These are phyloP conservation scores for Wickerhamiella spandovensis DNA, from an alignment of 805 yeast species.

Conservation along the genomic window DNA sequence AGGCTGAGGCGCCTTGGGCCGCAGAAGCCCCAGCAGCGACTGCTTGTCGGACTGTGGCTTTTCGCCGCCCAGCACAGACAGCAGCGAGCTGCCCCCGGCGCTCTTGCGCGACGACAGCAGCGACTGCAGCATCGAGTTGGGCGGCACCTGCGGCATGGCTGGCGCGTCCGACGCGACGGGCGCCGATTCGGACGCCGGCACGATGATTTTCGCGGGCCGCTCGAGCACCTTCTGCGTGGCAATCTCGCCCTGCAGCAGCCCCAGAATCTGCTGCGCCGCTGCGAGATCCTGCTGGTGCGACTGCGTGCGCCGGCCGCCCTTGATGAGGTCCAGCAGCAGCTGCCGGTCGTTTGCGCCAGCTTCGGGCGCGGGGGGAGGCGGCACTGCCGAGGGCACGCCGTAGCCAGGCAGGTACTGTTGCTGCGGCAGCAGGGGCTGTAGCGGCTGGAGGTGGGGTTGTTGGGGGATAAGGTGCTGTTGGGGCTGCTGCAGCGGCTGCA, in stretches of 20 bases:
- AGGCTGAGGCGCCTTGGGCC: not conserved
- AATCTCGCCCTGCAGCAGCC: slow-evolving; percentile 18
- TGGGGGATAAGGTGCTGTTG: not conserved
- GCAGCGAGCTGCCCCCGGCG: slow-evolving; percentile 3
- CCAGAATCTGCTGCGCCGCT: slow-evolving; percentile 22
- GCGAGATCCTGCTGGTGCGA: slow-evolving; percentile 13
- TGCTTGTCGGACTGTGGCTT: not conserved
- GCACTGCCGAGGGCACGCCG: not conserved
- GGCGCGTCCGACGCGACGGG: not conserved
- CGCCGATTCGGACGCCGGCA: slow-evolving; percentile 1
- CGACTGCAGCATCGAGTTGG: slow-evolving; percentile 14
- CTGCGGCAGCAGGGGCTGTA: not conserved
- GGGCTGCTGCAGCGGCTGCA: not conserved
- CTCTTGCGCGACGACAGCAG: slow-evolving; percentile 13
- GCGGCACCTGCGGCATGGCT: slow-evolving; percentile 11
- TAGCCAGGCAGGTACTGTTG: no score
- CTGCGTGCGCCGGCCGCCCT: slow-evolving; percentile 11
- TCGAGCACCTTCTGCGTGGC: slow-evolving; percentile 5
- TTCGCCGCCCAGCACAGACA: slow-evolving; percentile 5
- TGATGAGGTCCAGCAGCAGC: slow-evolving; percentile 17
- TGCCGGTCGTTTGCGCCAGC: slow-evolving; percentile 13
- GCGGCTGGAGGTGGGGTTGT: no score
- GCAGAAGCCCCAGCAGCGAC: not conserved
- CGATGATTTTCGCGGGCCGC: slow-evolving; percentile 4
- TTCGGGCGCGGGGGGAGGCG: not conserved